Conservation (phyloP, 495 filamentous ascomycete species). For the Talaromyces proteolyticus region DNA sequence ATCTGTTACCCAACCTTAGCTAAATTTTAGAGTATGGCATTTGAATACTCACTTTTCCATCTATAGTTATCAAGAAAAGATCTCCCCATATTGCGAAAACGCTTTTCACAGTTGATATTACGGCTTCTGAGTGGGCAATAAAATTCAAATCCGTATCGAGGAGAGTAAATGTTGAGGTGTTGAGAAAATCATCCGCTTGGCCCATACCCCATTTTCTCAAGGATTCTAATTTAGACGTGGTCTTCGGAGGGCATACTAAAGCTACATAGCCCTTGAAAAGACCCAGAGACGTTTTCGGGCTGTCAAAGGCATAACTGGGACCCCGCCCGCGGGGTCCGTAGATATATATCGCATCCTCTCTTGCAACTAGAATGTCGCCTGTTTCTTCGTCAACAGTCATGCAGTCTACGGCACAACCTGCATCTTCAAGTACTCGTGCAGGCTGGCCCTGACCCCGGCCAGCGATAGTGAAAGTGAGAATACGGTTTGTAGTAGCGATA, state of each 20-base stretch:
- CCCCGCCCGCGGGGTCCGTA: slow-evolving; percentile 84
- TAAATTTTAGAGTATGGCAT: slow-evolving; percentile 8
- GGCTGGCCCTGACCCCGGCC: slow-evolving; percentile 87
- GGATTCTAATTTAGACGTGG: slow-evolving; percentile 41
- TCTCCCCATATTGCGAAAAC: slow-evolving; percentile 89
- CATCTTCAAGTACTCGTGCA: slow-evolving; percentile 79
- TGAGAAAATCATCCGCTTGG: slow-evolving; percentile 69
- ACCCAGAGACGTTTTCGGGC: slow-evolving; percentile 74
- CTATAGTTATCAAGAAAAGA: slow-evolving; percentile 77
- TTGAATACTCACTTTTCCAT: slow-evolving; percentile 66
- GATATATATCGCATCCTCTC: slow-evolving; percentile 92
- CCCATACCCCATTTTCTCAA: slow-evolving; percentile 60
- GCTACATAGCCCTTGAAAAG: slow-evolving; percentile 84
- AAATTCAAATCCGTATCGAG: slow-evolving; percentile 88
- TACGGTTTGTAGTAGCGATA: slow-evolving; percentile 85
- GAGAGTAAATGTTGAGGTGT: slow-evolving; percentile 77
- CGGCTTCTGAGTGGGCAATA: slow-evolving; percentile 80
- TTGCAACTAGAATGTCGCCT: slow-evolving; percentile 80
- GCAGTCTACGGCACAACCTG: slow-evolving; percentile 83
- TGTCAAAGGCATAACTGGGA: slow-evolving; percentile 83
- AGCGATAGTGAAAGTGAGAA: slow-evolving; percentile 77
- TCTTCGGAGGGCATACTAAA: slow-evolving; percentile 79
- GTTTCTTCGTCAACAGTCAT: slow-evolving; percentile 79
- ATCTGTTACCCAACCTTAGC: slow-evolving; percentile 42
- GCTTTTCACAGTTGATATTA: slow-evolving; percentile 70